phyloP scores from a whole-genome alignment of 129 eudicot species.

The Rutidosis leptorrhynchoides region DNA sequence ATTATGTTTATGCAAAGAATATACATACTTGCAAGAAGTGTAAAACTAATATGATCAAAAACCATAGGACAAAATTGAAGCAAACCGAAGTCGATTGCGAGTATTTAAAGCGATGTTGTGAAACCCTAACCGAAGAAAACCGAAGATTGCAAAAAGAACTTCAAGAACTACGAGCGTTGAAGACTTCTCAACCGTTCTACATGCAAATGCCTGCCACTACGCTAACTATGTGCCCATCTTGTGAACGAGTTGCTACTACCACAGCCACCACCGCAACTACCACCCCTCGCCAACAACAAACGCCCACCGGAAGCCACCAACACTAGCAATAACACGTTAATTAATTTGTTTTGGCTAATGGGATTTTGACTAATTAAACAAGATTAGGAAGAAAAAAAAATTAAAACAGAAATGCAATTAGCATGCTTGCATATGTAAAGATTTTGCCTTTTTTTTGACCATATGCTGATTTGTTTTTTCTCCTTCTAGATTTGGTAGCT shows the following conservation, averaged over 20 bases:
- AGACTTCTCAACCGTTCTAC: constrained; percentile 87
- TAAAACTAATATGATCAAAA: constrained; percentile 1
- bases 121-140: constrained; percentile 93
- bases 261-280: constrained; percentile 35
- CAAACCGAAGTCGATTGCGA: constrained; percentile 99
- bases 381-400: constrained; percentile 5
- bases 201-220: constrained; percentile 97
- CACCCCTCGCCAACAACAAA: constrained; percentile 21
- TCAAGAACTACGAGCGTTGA: constrained; percentile 83
- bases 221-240: constrained; percentile 94
- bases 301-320: constrained; percentile 16
- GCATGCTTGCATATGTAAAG: constrained; percentile 34
- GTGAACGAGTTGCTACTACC: constrained; percentile 78
- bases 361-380: constrained; percentile 37
- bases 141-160: constrained; percentile 94
- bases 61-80: constrained; percentile 80
- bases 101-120: constrained; percentile 90
- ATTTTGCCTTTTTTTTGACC: constrained; percentile 39
- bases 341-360: constrained; percentile 17
- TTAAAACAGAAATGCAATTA: constrained; percentile 18
- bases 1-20: not conserved
- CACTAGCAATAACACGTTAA: constrained; percentile 25
- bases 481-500: constrained; percentile 17
- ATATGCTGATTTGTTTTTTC: constrained; percentile 17
- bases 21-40: not conserved